Base-by-base conservation (phyloP, 371 early-diverging fungal species). In the Nematocida homosporus region DNA sequence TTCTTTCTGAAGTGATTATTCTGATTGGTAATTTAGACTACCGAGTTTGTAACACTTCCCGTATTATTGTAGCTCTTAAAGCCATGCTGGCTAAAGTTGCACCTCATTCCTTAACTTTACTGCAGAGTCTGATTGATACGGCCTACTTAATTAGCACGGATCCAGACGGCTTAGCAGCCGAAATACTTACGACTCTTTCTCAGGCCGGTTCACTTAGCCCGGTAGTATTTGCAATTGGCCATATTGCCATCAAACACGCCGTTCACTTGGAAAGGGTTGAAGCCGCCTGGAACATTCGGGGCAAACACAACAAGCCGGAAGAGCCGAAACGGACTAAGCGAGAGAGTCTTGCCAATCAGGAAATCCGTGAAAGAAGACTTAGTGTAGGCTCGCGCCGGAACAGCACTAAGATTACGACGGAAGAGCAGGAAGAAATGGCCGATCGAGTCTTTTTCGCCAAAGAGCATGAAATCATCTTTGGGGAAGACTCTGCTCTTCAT, bases 401-500 rank as follows among this genome's bases (percentile, higher is more conserved):
- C 35, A 72, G 72, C 59, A 50, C 76, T 13, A 77, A 69, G 30
- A 63, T 60, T 25, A 69, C 78, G 27, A 40, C 51, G 20, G 75
- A 81, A 50, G 78, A 80, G 37, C 63, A 72, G 40, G 83, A 83
- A 59, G 83, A 83, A 67, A 81, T 83, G 59, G 56, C 78, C 23
- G 83, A 82, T 65, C 76, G 78, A 52, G 78, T 83, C 25, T 81
- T 80, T 61, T 79, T 78, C 50, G n/a, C 79, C 34, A 80, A 80
- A 60, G 83, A 83, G 64, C 68, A 79, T 34, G 83, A 83, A 65
- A 77, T 83, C 56, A 41, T 83, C 20, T 82, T 78, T 80, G 67
- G 78, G 32, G 56, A 76, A 41, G 50, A 55, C 18, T 52, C 67
- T 4, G 42, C 79, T 51, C 56, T 83, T 4, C 50, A 61, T 23